These are phyloP conservation scores for Lentinus brumalis DNA, from an alignment of 768 basidiomycete species.

Conservation along the genomic window DNA sequence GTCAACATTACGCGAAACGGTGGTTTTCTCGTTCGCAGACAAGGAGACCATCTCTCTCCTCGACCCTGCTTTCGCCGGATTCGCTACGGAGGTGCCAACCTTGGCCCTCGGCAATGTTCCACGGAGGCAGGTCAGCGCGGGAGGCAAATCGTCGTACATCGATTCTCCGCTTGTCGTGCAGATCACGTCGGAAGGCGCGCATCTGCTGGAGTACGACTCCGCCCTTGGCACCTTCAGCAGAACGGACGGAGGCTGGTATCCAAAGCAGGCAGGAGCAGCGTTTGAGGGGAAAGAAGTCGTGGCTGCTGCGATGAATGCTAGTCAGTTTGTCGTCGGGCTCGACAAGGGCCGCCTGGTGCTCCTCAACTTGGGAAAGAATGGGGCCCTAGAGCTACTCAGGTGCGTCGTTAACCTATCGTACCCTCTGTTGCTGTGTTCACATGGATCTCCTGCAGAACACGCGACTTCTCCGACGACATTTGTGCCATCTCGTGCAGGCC, in stretches of 20 bases:
- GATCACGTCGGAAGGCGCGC: slow-evolving; percentile 61
- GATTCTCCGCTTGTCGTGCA: slow-evolving; percentile 68
- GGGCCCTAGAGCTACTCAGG: slow-evolving; percentile 36
- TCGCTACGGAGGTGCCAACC: slow-evolving; percentile 55
- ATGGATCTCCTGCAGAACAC: slow-evolving; percentile 6
- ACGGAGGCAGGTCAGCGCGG: slow-evolving; percentile 29
- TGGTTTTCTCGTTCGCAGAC: slow-evolving; percentile 55
- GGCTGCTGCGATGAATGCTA: slow-evolving; percentile 67
- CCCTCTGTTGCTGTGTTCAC: neutral
- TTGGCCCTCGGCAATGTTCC: slow-evolving; percentile 64
- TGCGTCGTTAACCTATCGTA: slow-evolving; percentile 23
- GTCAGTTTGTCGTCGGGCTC: slow-evolving; percentile 66
- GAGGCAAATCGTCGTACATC: slow-evolving; percentile 32
- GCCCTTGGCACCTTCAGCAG: slow-evolving; percentile 43
- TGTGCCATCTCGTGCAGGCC: slow-evolving; percentile 71
- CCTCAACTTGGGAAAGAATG: slow-evolving; percentile 49
- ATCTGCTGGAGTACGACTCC: slow-evolving; percentile 58
- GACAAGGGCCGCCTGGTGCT: slow-evolving; percentile 53
- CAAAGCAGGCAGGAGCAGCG: slow-evolving; percentile 13
- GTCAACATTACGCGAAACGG: slow-evolving; percentile 58
- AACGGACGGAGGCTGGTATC: slow-evolving; percentile 43
- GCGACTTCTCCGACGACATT: slow-evolving; percentile 48
- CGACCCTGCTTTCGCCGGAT: slow-evolving; percentile 40
- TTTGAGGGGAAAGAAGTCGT: slow-evolving; percentile 49
- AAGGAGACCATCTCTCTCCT: slow-evolving; percentile 44